phyloP scores from a whole-genome alignment of 2,329 filamentous ascomycete species.

The Rhytidhysteron rufulum region DNA sequence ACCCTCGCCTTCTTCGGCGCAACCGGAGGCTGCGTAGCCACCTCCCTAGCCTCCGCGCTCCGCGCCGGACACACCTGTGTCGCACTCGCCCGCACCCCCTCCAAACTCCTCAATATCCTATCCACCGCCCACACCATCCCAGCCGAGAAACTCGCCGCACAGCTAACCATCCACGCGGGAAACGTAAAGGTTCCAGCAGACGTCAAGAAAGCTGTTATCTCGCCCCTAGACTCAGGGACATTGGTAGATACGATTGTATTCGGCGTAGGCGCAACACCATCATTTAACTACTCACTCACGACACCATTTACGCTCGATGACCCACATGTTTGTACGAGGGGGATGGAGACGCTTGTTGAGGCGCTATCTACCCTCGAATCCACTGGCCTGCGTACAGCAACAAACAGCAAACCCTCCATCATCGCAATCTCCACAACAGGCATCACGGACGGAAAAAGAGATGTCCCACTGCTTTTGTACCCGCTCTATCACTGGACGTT shows the following conservation, averaged over 20 bases:
- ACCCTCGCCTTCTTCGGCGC: conserved; percentile 52
- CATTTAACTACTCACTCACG: conserved; percentile 16
- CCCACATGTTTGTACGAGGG: conserved; percentile 31
- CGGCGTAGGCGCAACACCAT: conserved; percentile 43
- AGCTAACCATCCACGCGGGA: conserved; percentile 49
- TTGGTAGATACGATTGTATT: conserved; percentile 44
- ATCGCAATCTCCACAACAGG: conserved; percentile 38
- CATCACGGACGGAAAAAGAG: conserved; percentile 24
- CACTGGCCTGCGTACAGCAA: conserved; percentile 3
- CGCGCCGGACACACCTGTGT: conserved; percentile 42
- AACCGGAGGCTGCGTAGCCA: conserved; percentile 46
- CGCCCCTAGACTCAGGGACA: conserved; percentile 10
- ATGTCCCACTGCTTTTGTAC: conserved; percentile 31
- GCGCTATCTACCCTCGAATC: conserved; percentile 21
- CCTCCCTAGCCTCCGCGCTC: conserved; percentile 43
- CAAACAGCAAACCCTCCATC: conserved; percentile 14
- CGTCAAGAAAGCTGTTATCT: conserved; percentile 38
- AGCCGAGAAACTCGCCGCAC: conserved; percentile 25
- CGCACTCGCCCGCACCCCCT: conserved; percentile 27
- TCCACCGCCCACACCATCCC: conserved; percentile 36
- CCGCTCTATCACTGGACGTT: conserved; percentile 35
- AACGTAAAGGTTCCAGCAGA: conserved; percentile 41
- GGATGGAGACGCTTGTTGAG: conserved; percentile 23
- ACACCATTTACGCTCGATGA: conserved; percentile 31
- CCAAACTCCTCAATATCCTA: conserved; percentile 46